These are phyloP conservation scores for Glycine tomentella DNA, from an alignment of 306 rosid genomes.

Conservation along the genomic window DNA sequence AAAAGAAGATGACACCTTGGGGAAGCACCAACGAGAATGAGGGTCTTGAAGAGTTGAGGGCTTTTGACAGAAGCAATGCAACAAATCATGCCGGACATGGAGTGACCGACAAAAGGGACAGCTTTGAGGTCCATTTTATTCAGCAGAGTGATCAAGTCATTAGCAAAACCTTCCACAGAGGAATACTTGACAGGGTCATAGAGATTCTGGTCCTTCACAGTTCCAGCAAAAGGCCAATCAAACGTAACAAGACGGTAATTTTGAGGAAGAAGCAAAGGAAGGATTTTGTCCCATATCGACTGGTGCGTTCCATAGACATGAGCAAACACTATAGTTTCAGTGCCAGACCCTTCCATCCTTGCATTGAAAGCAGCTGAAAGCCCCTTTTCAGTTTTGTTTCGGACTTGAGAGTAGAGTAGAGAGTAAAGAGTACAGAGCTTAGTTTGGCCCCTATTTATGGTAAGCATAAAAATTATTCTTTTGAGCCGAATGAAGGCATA, in stretches of 20 bases:
- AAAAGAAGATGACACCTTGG: slow-evolving; percentile 56
- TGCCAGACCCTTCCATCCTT: slow-evolving; percentile 51
- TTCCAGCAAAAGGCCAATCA: no score
- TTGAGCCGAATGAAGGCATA: no score
- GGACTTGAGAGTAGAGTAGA: no score
- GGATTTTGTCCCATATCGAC: no score
- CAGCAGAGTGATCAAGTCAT: slow-evolving; percentile 62
- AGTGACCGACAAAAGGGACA: slow-evolving; percentile 64
- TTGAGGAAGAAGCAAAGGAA: no score
- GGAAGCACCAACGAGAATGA: slow-evolving; percentile 71
- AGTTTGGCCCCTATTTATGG: no score
- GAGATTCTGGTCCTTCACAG: no score
- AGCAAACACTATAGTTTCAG: slow-evolving; percentile 62
- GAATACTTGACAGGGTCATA: no score
- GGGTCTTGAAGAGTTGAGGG: slow-evolving; percentile 56
- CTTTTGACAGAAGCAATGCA: slow-evolving; percentile 66
- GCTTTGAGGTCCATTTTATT: slow-evolving; percentile 56
- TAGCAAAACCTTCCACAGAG: slow-evolving; percentile 61
- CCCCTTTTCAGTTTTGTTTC: slow-evolving; percentile 33
- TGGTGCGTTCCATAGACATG: no score
- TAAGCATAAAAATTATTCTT: no score
- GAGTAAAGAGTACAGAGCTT: no score
- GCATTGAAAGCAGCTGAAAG: slow-evolving; percentile 53
- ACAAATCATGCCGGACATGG: slow-evolving; percentile 87
- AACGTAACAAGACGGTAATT: no score